Percentiles rank a stretch among this genome's conserved stretches.
These are phyloP conservation scores for Oxytropis ochrocephala DNA, from an alignment of 306 rosid genomes.

Conservation along the genomic window DNA sequence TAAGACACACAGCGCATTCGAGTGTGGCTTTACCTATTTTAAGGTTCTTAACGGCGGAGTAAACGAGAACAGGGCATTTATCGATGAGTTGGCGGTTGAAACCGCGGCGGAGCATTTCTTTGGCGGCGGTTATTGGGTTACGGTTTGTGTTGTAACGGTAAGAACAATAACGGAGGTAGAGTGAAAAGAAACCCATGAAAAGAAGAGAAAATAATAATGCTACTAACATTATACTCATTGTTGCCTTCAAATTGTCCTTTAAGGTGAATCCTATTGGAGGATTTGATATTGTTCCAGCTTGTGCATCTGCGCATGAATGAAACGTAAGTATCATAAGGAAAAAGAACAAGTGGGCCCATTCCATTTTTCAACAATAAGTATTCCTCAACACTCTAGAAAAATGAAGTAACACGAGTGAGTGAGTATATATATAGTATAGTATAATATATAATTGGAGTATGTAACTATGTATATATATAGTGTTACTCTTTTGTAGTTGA, in stretches of 20 bases:
- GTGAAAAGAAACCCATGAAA: background rate
- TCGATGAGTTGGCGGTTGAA: conserved; percentile 17
- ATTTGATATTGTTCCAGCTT: background rate
- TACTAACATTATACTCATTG: background rate
- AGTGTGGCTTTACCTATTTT: conserved; percentile 31
- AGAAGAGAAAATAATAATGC: background rate
- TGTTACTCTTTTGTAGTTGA: too few relatives aligned
- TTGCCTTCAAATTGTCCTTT: background rate
- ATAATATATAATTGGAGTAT: too few relatives aligned
- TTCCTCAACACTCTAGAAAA: background rate
- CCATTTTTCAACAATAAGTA: background rate
- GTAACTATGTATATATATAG: too few relatives aligned
- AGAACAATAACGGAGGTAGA: conserved; percentile 12
- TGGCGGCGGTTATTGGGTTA: background rate
- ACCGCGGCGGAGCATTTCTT: background rate
- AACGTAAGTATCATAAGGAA: background rate
- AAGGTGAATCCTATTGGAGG: background rate
- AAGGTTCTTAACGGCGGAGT: conserved; percentile 42
- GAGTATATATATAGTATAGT: too few relatives aligned
- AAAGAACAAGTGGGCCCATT: background rate
- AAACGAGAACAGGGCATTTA: conserved; percentile 32
- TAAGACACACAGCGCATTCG: conserved; percentile 55
- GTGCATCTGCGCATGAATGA: conserved; percentile 15
- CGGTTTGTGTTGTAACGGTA: background rate
- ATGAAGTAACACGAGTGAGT: too few relatives aligned